These are phyloP conservation scores for Penicillium pancosmium DNA, from an alignment of 495 filamentous ascomycete genomes.

Conservation along the genomic window DNA sequence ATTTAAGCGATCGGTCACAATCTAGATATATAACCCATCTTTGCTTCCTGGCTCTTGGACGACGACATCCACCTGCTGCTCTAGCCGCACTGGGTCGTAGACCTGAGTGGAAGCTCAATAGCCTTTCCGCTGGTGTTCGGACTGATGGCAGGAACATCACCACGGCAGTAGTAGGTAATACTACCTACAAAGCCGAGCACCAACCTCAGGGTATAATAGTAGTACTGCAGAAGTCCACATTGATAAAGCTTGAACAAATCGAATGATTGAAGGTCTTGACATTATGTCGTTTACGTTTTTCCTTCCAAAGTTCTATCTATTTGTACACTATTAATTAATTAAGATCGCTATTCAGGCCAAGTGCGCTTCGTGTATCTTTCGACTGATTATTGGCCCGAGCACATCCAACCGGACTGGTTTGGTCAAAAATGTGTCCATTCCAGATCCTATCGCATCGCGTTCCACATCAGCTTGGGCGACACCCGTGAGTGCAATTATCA, in stretches of 20 bases:
- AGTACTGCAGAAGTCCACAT: too few relatives aligned
- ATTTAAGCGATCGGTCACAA: not conserved
- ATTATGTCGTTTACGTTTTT: too few relatives aligned
- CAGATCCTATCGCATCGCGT: slow-evolving; percentile 33
- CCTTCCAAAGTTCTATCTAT: too few relatives aligned
- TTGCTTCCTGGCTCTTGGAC: not conserved
- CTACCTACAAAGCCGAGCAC: too few relatives aligned
- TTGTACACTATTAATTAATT: too few relatives aligned
- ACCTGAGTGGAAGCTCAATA: not conserved
- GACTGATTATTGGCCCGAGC: slow-evolving; percentile 20
- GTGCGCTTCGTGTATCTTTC: not conserved
- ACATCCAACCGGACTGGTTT: slow-evolving; percentile 33
- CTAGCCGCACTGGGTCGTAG: slow-evolving; percentile 6
- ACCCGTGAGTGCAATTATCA: slow-evolving; percentile 40
- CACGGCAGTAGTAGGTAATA: too few relatives aligned
- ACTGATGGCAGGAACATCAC: too few relatives aligned
- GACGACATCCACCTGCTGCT: too few relatives aligned
- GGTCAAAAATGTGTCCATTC: slow-evolving; percentile 42
- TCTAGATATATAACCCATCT: not conserved
- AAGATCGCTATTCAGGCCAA: slow-evolving; percentile 20
- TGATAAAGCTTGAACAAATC: too few relatives aligned
- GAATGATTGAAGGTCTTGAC: too few relatives aligned
- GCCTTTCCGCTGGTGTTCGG: too few relatives aligned
- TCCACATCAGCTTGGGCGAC: slow-evolving; percentile 32
- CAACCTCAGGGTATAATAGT: too few relatives aligned